These are phyloP conservation scores for Phytophthora macrochlamydospora DNA, from an alignment of 352 stramenopile species.

Conservation along the genomic window DNA sequence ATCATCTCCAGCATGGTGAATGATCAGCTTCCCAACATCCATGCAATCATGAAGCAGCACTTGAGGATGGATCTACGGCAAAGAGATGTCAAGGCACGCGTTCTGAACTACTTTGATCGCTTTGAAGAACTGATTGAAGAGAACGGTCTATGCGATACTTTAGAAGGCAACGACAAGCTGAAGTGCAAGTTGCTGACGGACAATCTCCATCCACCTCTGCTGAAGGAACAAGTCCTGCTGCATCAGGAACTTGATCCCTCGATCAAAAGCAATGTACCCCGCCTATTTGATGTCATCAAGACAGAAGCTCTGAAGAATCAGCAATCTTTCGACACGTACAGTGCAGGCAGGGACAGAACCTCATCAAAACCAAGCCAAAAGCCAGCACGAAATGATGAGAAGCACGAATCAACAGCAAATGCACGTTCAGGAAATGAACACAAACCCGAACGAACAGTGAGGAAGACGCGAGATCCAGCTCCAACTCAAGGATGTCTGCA, in stretches of 20 bases:
- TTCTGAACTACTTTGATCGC: not conserved
- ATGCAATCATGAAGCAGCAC: not conserved
- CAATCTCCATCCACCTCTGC: not conserved
- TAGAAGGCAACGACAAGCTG: not conserved
- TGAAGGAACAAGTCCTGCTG: constrained; percentile 6
- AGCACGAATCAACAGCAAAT: too few species aligned
- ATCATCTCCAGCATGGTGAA: constrained; percentile 1
- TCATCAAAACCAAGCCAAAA: not conserved
- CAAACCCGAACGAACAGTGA: too few species aligned
- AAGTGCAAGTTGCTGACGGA: constrained; percentile 9
- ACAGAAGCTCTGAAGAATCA: not conserved
- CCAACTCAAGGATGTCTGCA: not conserved
- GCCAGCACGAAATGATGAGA: not conserved
- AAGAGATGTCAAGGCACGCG: constrained; percentile 8
- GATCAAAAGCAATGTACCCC: not conserved
- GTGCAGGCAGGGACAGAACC: not conserved
- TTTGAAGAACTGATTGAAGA: not conserved
- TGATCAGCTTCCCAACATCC: constrained; percentile 1
- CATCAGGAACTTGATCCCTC: not conserved
- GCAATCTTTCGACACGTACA: constrained; percentile 4
- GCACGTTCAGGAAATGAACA: too few species aligned
- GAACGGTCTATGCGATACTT: not conserved
- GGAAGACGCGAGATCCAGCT: too few species aligned
- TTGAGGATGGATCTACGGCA: constrained; percentile 19
- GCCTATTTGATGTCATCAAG: constrained; percentile 6